Conservation (phyloP, 352 stramenopile species). For the Plasmopara muralis region DNA sequence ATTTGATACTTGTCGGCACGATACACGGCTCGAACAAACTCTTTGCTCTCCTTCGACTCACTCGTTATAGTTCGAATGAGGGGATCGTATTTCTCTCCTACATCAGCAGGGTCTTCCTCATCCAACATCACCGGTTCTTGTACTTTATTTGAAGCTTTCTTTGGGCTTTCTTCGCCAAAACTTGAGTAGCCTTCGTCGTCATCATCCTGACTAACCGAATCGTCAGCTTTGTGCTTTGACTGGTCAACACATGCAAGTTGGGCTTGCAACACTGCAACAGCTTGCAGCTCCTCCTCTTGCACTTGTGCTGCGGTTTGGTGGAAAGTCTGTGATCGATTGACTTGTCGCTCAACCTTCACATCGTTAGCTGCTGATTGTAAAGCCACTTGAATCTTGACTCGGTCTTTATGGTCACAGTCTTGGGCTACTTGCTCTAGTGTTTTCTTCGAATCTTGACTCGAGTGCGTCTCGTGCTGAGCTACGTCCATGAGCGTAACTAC, state of each 20-base stretch:
- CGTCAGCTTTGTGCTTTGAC: constrained; percentile 9
- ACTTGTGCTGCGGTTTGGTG: constrained; percentile 3
- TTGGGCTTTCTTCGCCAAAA: constrained; percentile 34
- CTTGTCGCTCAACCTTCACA: constrained; percentile 32
- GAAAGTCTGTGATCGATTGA: constrained; percentile 15
- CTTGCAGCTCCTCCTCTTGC: background rate
- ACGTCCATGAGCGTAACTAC: constrained; percentile 40
- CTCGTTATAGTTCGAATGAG: background rate
- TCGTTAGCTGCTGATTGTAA: constrained; percentile 31
- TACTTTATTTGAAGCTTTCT: constrained; percentile 13
- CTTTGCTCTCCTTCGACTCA: background rate
- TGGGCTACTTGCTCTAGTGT: constrained; percentile 37
- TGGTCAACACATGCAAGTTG: constrained; percentile 7
- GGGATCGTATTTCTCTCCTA: constrained; percentile 10
- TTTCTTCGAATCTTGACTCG: constrained; percentile 6
- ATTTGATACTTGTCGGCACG: constrained; percentile 43
- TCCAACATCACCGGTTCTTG: constrained; percentile 1
- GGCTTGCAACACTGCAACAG: constrained; percentile 1
- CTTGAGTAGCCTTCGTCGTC: constrained; percentile 48
- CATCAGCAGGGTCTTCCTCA: constrained; percentile 13
- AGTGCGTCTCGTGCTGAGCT: constrained; percentile 23
- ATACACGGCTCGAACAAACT: constrained; percentile 37
- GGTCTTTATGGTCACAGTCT: constrained; percentile 44
- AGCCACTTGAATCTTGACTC: constrained; percentile 8
- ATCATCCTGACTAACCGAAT: constrained; percentile 11